Evolutionary conservation across 2,329 filamentous ascomycete genomes (phyloP).

Genomic region (Xylaria sp.): DNA sequence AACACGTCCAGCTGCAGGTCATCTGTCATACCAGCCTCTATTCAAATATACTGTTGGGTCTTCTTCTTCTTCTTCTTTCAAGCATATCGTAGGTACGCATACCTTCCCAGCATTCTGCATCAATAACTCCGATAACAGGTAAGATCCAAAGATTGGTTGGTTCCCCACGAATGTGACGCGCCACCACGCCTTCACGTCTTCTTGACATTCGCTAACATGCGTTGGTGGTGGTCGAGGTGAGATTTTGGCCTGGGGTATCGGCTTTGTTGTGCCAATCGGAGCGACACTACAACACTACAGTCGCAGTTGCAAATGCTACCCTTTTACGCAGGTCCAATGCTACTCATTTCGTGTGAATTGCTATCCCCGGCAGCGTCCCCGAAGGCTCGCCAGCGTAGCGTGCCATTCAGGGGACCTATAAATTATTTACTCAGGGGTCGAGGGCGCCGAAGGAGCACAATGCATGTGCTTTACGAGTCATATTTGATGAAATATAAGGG

Average conservation of each 20-base stretch:
- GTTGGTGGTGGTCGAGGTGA: conserved; percentile 3
- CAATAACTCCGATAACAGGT: conserved; percentile 13
- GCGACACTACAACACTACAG: conserved; percentile 8
- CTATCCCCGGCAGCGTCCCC: conserved; percentile 9
- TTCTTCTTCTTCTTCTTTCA: background rate
- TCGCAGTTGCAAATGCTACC: conserved; percentile 33
- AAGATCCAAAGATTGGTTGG: background rate
- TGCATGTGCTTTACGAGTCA: conserved; percentile 1
- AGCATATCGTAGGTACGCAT: background rate
- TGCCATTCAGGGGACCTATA: background rate
- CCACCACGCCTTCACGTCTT: conserved; percentile 12
- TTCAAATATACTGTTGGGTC: background rate
- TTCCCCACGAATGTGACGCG: conserved; percentile 16
- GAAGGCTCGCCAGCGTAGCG: background rate
- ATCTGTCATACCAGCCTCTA: conserved; percentile 1
- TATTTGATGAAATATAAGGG: conserved; percentile 4
- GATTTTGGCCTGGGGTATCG: conserved; percentile 15
- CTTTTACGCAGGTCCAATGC: conserved; percentile 35
- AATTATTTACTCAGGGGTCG: too few relatives aligned
- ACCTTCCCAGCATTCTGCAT: background rate
- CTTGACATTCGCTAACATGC: background rate
- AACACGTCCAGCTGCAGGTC: background rate
- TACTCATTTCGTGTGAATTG: conserved; percentile 20
- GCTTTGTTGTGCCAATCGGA: conserved; percentile 29
- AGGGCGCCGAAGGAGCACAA: conserved; percentile 3